These are phyloP conservation scores for Ascomycota sp. DNA, from an alignment of 2,329 filamentous ascomycete genomes.

Conservation along the genomic window DNA sequence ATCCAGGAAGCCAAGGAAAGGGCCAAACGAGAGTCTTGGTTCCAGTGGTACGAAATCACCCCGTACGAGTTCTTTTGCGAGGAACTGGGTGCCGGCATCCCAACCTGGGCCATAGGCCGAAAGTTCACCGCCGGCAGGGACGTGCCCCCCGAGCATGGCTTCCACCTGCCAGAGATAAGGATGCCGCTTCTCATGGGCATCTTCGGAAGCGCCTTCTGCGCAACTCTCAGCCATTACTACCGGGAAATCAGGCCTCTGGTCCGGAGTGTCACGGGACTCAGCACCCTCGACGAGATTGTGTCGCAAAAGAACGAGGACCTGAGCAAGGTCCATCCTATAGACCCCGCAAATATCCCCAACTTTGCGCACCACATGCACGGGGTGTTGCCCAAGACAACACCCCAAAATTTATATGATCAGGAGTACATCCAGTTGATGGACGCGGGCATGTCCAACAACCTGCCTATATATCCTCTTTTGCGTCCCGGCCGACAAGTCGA, in stretches of 20 bases:
- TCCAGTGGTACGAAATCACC: conserved; percentile 93
- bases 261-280: conserved; percentile 50
- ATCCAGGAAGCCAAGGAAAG: conserved; percentile 27
- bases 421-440: conserved; percentile 76
- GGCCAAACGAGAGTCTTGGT: conserved; percentile 55
- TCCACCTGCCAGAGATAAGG: conserved; percentile 60
- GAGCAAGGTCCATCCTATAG: conserved; percentile 81
- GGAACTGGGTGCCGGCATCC: conserved; percentile 75
- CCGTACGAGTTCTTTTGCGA: conserved; percentile 93
- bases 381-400: conserved; percentile 52
- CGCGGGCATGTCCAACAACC: conserved; percentile 94
- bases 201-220: conserved; percentile 94
- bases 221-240: conserved; percentile 88
- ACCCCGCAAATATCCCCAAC: conserved; percentile 78
- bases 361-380: conserved; percentile 64
- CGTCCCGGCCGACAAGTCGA: conserved; percentile 76
- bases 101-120: conserved; percentile 78
- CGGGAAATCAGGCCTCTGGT: conserved; percentile 74
- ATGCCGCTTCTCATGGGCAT: conserved; percentile 72
- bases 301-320: conserved; percentile 64
- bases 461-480: conserved; percentile 84
- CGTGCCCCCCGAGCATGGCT: conserved; percentile 32
- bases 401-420: conserved; percentile 47
- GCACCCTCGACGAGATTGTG: conserved; percentile 59
- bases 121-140: conserved; percentile 47